Percentiles rank a stretch among this genome's conserved stretches.
phyloP scores from a whole-genome alignment of 148 eudicot species.

The Dianthus caryophyllus region DNA sequence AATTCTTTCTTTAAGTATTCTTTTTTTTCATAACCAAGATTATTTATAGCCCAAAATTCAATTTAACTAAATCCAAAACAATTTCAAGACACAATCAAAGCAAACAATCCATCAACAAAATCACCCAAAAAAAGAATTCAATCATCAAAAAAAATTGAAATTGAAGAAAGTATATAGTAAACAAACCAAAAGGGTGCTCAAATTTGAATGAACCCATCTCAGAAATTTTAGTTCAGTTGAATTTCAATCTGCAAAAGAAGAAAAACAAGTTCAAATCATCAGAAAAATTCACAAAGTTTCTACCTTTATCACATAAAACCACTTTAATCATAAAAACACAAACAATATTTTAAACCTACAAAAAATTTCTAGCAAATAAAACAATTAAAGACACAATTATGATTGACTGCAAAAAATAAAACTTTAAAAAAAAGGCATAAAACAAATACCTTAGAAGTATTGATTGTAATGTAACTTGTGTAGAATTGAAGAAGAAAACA shows the following conservation, averaged over 20 bases:
- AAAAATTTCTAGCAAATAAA: neutral
- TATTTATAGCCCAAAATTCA: no score
- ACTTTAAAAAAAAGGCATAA: no score
- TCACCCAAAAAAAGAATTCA: neutral
- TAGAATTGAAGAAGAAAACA: no score
- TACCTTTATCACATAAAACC: neutral
- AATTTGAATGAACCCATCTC: constrained; percentile 37
- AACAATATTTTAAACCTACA: neutral
- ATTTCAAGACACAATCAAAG: neutral
- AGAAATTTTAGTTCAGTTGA: neutral
- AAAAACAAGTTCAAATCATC: neutral
- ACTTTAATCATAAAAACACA: neutral
- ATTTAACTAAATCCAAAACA: no score
- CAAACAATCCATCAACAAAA: neutral
- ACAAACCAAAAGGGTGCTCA: constrained; percentile 33
- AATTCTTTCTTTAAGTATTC: no score
- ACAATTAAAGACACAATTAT: no score
- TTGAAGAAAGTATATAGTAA: neutral
- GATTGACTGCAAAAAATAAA: no score
- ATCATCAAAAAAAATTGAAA: neutral
- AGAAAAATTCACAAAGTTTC: neutral
- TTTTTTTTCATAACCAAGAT: no score
- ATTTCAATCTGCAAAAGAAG: constrained; percentile 13
- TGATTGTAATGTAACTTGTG: no score
- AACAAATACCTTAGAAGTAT: no score